These are phyloP conservation scores for Pachysandra terminalis DNA, from an alignment of 164 flowering plant species.

Conservation along the genomic window DNA sequence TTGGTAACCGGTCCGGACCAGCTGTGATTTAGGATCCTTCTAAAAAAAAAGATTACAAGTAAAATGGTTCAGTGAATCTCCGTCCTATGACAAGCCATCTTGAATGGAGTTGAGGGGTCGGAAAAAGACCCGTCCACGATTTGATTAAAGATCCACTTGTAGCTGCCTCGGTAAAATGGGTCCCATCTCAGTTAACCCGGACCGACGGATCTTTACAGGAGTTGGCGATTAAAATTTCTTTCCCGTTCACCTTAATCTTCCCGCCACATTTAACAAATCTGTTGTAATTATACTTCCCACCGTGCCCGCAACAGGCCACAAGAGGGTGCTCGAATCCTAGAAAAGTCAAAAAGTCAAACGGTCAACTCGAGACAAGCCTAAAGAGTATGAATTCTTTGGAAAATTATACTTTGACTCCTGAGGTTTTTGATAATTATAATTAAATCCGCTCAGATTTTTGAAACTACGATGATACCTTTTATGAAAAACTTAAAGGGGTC, in stretches of 20 bases:
- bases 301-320: constrained; percentile 73
- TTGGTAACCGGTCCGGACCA: no score
- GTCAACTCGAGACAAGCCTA: no score
- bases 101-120: constrained; percentile 51
- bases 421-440: no score
- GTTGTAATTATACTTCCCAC: constrained; percentile 79
- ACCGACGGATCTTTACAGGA: constrained; percentile 55
- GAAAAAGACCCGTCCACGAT: constrained; percentile 56
- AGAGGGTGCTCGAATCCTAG: constrained; percentile 63
- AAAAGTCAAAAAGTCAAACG: no score
- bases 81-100: constrained; percentile 36
- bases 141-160: constrained; percentile 51
- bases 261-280: constrained; percentile 51
- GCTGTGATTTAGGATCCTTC: no score
- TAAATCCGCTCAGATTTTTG: no score
- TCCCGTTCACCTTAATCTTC: constrained; percentile 38
- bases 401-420: no score
- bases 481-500: no score
- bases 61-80: neutral
- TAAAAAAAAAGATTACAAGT: neutral
- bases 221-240: constrained; percentile 37
- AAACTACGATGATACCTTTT: no score
- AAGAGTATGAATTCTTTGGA: no score
- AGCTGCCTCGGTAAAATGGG: constrained; percentile 79
- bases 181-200: constrained; percentile 75